Evolutionary conservation across 2,329 filamentous ascomycete species (phyloP), one percentile per base, ranked within the genome.

Genomic region (Alternaria infectoria): DNA sequence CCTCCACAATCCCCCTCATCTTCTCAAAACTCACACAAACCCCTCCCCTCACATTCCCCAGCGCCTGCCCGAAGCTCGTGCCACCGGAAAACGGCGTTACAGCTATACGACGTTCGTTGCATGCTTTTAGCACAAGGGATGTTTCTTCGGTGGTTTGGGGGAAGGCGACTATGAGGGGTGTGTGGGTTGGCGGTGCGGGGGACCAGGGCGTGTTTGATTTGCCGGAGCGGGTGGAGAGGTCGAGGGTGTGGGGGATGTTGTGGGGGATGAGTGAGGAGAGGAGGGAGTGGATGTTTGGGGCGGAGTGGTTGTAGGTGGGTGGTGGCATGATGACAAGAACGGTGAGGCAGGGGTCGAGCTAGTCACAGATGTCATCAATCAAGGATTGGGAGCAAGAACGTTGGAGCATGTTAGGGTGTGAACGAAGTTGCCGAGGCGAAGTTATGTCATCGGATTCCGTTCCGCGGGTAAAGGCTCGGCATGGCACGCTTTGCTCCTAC

Each of bases 31-130:
- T 92, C 70, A 97, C 85, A 70, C 92, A 95, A 19, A 97, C 87
- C 7, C 94, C 94, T 60, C 91, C 92, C 90, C 67, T 89, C 83
- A 7, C 92, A 2, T 93, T 87, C 1, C 92, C 88, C 77, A 91
- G 95, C 77, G 97, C 92, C 3, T 94, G 94, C 78, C 97, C 94
- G 23, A 97, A 84, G 72, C 90, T 93, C 9, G 94, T 97, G 28
- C 94, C 94, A 26, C 93, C 94, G 54, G 90, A 92, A 81, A 92
- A 96, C 0, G 89, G 90, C 1, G 92, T 93, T n/a, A 97, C 92
- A 5, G 94, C 93, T 66, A 97, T 93, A 50, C 85, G 84, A 28
- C 93, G 85, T 71, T 82, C 79, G 77, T 96, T 91, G 81, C 93
- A 97, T 59, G 96, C 83, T 82, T 93, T 93, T 87, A 96, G 92